Base-by-base conservation (phyloP, 2,329 filamentous ascomycete species). In the Orbilia brochopaga region DNA sequence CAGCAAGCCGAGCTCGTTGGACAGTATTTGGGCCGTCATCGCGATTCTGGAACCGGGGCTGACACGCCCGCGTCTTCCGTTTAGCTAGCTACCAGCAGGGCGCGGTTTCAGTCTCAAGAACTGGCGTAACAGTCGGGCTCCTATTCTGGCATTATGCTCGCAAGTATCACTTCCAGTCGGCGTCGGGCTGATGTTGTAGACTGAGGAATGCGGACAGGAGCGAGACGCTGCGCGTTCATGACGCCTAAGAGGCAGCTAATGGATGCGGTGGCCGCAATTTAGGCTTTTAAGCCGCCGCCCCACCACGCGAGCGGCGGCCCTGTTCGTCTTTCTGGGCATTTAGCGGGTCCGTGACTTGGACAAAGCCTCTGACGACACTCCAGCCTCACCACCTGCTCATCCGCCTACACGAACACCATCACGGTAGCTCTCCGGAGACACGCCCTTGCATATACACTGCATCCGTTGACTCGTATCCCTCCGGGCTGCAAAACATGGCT, bases 21-120 rank as follows among this genome's bases (percentile, higher is more conserved):
- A 87, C 77, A 97, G 85, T 78, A 96, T 88, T 85, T 95, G 91
- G 77, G 91, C 89, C 80, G 92, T 95, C 92, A 96, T 96, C n/a
- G 42, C 44, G 42, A 46, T 17, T 32, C 23, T 17, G 57, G 21
- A 21, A 3, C 21, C 11, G 37, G 37, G 37, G 37, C 37, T 42
- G 37, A 13, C n/a, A 42, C 37, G n/a, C 11, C 37, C 37, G 13
- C 13, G 5, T 42, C 37, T 42, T 42, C 37, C 37, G 15, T n/a
- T n/a, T n/a, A n/a, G 5, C 37, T 13, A 42, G 37, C 13, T 42
- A 13, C 4, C 11, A 3, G 13, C 37, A 42, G 13, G 37, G 37
- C 37, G 37, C 19, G 3, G 21, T 11, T n/a, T 48, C 44, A 48
- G 44, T 35, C 15, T n/a, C 17, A 19, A 19, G 40, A 32, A 40